phyloP scores from a whole-genome alignment of 768 basidiomycete genomes.

The Phanerochaete carnosa region DNA sequence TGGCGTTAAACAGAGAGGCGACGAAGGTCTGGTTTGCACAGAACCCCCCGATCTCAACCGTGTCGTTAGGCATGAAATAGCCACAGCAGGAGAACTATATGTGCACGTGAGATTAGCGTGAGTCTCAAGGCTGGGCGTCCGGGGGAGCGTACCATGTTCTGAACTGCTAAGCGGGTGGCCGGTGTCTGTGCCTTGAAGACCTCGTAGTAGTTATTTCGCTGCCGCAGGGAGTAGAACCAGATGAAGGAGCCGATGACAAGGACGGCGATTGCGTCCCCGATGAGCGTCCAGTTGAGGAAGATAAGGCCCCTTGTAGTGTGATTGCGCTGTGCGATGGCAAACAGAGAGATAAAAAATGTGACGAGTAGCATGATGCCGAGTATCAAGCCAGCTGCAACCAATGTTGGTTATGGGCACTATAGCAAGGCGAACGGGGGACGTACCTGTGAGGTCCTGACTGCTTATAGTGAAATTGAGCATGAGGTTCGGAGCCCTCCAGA shows the following conservation, averaged over 20 bases:
- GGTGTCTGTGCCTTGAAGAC: slow-evolving; percentile 49
- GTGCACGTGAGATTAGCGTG: slow-evolving; percentile 2
- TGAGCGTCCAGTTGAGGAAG: slow-evolving; percentile 71
- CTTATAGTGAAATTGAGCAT: slow-evolving; percentile 73
- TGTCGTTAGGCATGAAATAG: slow-evolving; percentile 59
- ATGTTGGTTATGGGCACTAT: not conserved
- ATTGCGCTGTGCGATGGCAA: slow-evolving; percentile 66
- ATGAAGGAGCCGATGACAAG: slow-evolving; percentile 66
- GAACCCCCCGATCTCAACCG: slow-evolving; percentile 55
- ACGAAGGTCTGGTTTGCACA: slow-evolving; percentile 43
- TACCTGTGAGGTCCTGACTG: slow-evolving; percentile 55
- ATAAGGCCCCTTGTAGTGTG: slow-evolving; percentile 69
- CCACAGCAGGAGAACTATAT: slow-evolving; percentile 79
- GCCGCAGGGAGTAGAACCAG: slow-evolving; percentile 79
- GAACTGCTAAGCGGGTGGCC: slow-evolving; percentile 52
- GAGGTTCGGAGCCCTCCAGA: slow-evolving; percentile 68
- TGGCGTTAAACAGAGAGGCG: slow-evolving; percentile 35
- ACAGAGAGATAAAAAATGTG: slow-evolving; percentile 69
- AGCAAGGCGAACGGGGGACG: slow-evolving; percentile 19
- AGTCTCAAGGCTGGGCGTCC: not conserved
- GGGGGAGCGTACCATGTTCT: slow-evolving; percentile 59
- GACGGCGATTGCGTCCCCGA: slow-evolving; percentile 59
- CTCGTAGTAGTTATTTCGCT: slow-evolving; percentile 62
- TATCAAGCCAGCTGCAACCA: slow-evolving; percentile 58
- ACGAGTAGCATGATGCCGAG: slow-evolving; percentile 64